These are phyloP conservation scores for Zoysia japonica DNA, from an alignment of 176 grass and related monocot species.

Conservation along the genomic window DNA sequence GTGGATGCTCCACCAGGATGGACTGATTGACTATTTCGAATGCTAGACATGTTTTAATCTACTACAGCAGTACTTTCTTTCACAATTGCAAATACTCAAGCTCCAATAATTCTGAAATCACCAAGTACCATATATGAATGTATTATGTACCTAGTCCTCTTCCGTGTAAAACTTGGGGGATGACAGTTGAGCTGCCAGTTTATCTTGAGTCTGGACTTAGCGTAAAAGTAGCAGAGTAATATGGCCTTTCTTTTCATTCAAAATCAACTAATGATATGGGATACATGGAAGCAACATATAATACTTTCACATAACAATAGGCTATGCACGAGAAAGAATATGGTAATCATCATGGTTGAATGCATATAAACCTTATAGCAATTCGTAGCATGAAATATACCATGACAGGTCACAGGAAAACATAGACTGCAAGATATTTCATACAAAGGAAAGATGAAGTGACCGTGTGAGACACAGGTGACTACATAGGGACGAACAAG, in stretches of 20 bases:
- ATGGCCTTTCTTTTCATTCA: slow-evolving; percentile 5
- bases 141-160: not conserved
- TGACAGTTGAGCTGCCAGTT: not conserved
- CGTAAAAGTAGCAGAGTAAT: not conserved
- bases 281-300: slow-evolving; percentile 21
- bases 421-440: not conserved
- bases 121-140: not conserved
- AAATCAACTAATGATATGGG: not conserved
- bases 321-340: slow-evolving; percentile 4
- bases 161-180: not conserved
- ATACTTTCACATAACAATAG: slow-evolving; percentile 13
- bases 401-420: slow-evolving; percentile 10
- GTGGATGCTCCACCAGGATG: slow-evolving; percentile 2
- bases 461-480: slow-evolving; percentile 3
- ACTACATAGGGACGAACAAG: slow-evolving; percentile 15
- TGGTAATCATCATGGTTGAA: slow-evolving; percentile 6
- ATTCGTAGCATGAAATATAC: slow-evolving; percentile 12
- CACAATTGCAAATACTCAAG: not conserved
- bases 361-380: slow-evolving; percentile 22
- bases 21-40: slow-evolving; percentile 3
- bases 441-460: slow-evolving; percentile 22
- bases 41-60: slow-evolving; percentile 22
- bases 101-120: not conserved
- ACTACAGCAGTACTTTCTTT: not conserved
- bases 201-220: not conserved